Conservation (phyloP, 2,329 filamentous ascomycete genomes). For the Pochonia chlamydosporia region DNA sequence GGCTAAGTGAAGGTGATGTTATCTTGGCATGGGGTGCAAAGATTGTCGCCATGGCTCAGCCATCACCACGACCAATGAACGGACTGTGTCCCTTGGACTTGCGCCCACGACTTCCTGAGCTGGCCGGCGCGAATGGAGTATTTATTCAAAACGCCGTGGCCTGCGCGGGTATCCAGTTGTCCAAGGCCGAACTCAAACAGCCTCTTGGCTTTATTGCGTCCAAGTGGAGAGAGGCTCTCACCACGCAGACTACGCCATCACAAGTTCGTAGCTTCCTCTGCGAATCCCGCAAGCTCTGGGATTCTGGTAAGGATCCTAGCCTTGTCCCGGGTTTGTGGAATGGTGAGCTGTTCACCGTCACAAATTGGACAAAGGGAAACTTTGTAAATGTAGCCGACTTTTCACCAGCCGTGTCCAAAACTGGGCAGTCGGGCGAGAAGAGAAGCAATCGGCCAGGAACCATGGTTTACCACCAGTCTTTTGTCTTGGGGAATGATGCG, state of each 20-base stretch:
- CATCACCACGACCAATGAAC: conserved; percentile 16
- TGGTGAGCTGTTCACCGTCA: conserved; percentile 26
- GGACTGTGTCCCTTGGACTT: conserved; percentile 19
- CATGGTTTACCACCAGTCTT: conserved; percentile 13
- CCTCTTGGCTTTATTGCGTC: conserved; percentile 22
- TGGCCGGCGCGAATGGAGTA: conserved; percentile 12
- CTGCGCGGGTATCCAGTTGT: conserved; percentile 15
- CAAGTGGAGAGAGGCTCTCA: conserved; percentile 24
- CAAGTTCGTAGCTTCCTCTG: conserved; percentile 25
- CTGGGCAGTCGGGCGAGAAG: conserved; percentile 2
- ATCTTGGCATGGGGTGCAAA: conserved; percentile 34
- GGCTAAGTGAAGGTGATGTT: conserved; percentile 42
- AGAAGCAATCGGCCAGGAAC: conserved; percentile 14
- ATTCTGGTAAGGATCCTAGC: conserved; percentile 12
- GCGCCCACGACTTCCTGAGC: conserved; percentile 18
- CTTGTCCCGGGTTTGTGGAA: conserved; percentile 25
- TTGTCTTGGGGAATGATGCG: conserved; percentile 5
- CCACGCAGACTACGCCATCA: conserved; percentile 25
- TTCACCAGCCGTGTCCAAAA: conserved; percentile 18
- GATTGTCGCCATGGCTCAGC: conserved; percentile 13
- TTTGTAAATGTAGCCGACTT: conserved; percentile 32
- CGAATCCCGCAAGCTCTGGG: conserved; percentile 13
- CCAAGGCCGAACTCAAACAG: conserved; percentile 14
- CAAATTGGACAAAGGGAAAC: conserved; percentile 32
- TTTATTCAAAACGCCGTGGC: conserved; percentile 23